Conservation (phyloP, 768 basidiomycete genomes). For the Termitomyces sp. region DNA sequence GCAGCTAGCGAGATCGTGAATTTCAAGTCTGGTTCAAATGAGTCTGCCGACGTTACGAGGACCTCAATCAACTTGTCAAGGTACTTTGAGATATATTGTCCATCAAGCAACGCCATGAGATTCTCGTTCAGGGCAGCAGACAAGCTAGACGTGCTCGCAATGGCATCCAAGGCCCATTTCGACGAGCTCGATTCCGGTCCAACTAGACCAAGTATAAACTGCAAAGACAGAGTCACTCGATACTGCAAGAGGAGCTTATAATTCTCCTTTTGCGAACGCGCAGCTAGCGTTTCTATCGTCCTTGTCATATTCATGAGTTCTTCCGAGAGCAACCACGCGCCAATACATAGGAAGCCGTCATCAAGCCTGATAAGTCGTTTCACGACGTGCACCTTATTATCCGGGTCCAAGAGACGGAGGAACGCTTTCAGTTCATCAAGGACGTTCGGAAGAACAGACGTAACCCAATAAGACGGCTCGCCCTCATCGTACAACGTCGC, state of each 20-base stretch:
- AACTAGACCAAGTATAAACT: conserved; percentile 42
- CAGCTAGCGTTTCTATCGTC: conserved; percentile 30
- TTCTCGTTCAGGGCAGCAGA: conserved; percentile 33
- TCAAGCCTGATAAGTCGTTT: conserved; percentile 55
- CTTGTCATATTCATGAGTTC: conserved; percentile 50
- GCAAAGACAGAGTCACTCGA: conserved; percentile 44
- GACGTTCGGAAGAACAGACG: conserved; percentile 49
- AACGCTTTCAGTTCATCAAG: conserved; percentile 52
- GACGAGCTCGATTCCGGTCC: conserved; percentile 30
- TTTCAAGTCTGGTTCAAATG: conserved; percentile 24
- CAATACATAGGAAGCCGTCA: conserved; percentile 46
- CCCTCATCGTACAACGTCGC: conserved; percentile 20
- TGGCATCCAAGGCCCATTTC: conserved; percentile 36
- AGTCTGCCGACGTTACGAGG: conserved; percentile 19
- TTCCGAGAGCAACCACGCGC: conserved; percentile 66
- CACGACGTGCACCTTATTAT: conserved; percentile 48
- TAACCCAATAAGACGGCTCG: conserved; percentile 41
- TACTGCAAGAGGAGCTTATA: conserved; percentile 37
- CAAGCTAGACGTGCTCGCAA: conserved; percentile 39
- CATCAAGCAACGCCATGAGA: conserved; percentile 42
- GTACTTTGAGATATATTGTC: conserved; percentile 37
- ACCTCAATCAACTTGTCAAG: conserved; percentile 34
- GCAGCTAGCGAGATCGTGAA: conserved; percentile 26
- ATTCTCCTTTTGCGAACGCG: conserved; percentile 22
- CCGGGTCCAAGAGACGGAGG: conserved; percentile 50